Percentiles rank a stretch among this genome's conserved stretches.
Evolutionary conservation across 805 yeast genomes (phyloP).

Genomic region (Starmerella ratchasimensis): DNA sequence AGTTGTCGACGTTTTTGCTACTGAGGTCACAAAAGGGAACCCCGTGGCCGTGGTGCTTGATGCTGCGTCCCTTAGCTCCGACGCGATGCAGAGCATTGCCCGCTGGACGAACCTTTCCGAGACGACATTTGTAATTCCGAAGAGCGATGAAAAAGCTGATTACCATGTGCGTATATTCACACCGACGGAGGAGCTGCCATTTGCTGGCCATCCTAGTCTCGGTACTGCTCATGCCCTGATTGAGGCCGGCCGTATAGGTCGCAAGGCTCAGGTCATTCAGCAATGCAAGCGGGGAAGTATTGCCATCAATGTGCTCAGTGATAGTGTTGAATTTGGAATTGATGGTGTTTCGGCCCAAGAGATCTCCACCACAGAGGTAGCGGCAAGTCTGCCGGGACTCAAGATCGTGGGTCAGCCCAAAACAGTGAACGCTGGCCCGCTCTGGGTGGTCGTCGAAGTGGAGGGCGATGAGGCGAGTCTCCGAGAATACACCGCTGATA

Average conservation of each 20-base stretch:
- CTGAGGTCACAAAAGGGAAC: constrained; percentile 33
- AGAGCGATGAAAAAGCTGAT: constrained; percentile 31
- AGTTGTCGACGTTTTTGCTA: constrained; percentile 34
- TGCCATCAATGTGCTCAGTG: constrained; percentile 34
- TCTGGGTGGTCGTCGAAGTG: constrained; percentile 9
- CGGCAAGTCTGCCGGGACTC: neutral
- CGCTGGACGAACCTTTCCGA: constrained; percentile 52
- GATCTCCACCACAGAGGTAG: neutral
- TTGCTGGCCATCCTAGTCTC: constrained; percentile 54
- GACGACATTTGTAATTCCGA: constrained; percentile 38
- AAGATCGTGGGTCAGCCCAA: constrained; percentile 1
- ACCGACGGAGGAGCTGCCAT: constrained; percentile 37
- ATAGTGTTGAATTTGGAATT: constrained; percentile 7
- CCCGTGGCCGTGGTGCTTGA: constrained; percentile 41
- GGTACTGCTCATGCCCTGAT: constrained; percentile 27
- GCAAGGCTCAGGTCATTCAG: constrained; percentile 14
- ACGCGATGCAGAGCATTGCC: constrained; percentile 36
- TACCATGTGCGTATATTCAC: constrained; percentile 40
- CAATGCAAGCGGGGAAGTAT: constrained; percentile 18
- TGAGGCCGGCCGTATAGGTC: constrained; percentile 7
- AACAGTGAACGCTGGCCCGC: constrained; percentile 10
- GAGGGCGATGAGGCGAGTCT: constrained; percentile 1
- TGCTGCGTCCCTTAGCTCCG: constrained; percentile 29
- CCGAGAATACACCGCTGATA: constrained; percentile 5
- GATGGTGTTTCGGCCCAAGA: constrained; percentile 1